Percentiles rank a stretch among this genome's conserved stretches.
phyloP scores from a whole-genome alignment of 495 filamentous ascomycete genomes.

The Hypoxylon crocopeplum region DNA sequence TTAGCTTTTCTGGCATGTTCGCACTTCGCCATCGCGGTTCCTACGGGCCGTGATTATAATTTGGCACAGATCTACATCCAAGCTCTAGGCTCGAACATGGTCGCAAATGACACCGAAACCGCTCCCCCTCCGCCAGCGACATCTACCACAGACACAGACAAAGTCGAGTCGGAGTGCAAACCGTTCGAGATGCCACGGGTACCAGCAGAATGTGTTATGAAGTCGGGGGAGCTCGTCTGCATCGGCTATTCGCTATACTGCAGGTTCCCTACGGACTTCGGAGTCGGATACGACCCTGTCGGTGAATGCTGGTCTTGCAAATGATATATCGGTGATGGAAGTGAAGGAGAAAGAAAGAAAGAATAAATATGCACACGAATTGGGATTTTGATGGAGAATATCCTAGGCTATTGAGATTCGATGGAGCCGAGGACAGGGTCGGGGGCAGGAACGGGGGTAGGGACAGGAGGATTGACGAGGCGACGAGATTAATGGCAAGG shows the following conservation, averaged over 20 bases:
- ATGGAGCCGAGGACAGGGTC: too few species aligned
- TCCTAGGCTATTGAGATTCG: too few species aligned
- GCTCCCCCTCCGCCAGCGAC: not conserved
- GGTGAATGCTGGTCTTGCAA: slow-evolving; percentile 33
- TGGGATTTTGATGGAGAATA: too few species aligned
- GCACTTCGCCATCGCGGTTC: not conserved
- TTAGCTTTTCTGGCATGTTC: slow-evolving; percentile 1
- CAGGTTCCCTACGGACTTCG: slow-evolving; percentile 24
- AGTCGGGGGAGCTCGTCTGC: slow-evolving; percentile 19
- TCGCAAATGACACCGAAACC: slow-evolving; percentile 17
- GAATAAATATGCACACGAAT: too few species aligned
- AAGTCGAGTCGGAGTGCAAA: slow-evolving; percentile 5
- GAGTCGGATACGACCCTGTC: slow-evolving; percentile 19
- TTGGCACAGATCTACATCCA: slow-evolving; percentile 14
- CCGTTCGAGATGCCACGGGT: slow-evolving; percentile 22
- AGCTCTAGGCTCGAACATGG: slow-evolving; percentile 13
- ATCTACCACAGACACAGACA: not conserved
- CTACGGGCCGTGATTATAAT: slow-evolving; percentile 9
- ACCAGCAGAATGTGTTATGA: slow-evolving; percentile 17
- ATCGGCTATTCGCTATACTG: slow-evolving; percentile 22
- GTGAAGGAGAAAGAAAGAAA: too few species aligned
- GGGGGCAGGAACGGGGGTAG: too few species aligned
- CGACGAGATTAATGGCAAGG: too few species aligned
- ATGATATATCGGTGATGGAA: not conserved
- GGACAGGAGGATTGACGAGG: too few species aligned